These are phyloP conservation scores for Phellopilus nigrolimitatus DNA, from an alignment of 1,284 basidiomycete genomes.

Conservation along the genomic window DNA sequence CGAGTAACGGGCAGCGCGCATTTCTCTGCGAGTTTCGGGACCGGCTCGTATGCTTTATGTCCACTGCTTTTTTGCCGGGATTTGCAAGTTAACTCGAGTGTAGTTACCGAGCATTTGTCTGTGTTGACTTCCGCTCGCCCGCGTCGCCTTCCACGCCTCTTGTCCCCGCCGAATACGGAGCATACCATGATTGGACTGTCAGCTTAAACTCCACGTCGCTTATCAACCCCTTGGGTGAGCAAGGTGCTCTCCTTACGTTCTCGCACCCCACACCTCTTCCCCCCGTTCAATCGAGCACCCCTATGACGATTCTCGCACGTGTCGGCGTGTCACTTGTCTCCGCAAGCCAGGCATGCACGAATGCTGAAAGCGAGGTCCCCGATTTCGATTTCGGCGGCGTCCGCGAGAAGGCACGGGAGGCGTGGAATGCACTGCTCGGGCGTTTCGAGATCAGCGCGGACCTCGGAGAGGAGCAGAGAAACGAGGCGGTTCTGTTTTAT, in stretches of 20 bases:
- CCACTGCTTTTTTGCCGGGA: background rate
- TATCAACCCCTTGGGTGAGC: constrained; percentile 26
- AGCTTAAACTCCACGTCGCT: constrained; percentile 36
- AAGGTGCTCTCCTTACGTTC: constrained; percentile 51
- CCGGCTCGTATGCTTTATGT: constrained; percentile 2
- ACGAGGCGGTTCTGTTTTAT: constrained; percentile 51
- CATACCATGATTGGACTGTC: constrained; percentile 47
- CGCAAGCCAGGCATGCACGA: constrained; percentile 49
- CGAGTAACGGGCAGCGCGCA: constrained; percentile 34
- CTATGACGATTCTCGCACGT: constrained; percentile 44
- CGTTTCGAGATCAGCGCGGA: constrained; percentile 49
- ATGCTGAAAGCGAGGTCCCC: constrained; percentile 55
- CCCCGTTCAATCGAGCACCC: background rate
- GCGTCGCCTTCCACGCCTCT: constrained; percentile 24
- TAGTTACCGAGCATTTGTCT: constrained; percentile 25
- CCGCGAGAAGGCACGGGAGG: constrained; percentile 35
- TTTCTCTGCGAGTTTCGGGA: constrained; percentile 11
- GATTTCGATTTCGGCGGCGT: constrained; percentile 51
- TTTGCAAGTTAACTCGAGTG: background rate
- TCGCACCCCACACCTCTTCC: constrained; percentile 29
- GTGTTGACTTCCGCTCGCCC: constrained; percentile 50
- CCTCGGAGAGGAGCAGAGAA: constrained; percentile 36
- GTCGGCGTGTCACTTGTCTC: constrained; percentile 60
- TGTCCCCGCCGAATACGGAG: constrained; percentile 45
- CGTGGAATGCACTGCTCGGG: constrained; percentile 54